Evolutionary conservation across 2,329 filamentous ascomycete species (phyloP).

Genomic region (Ophiostoma populinum): DNA sequence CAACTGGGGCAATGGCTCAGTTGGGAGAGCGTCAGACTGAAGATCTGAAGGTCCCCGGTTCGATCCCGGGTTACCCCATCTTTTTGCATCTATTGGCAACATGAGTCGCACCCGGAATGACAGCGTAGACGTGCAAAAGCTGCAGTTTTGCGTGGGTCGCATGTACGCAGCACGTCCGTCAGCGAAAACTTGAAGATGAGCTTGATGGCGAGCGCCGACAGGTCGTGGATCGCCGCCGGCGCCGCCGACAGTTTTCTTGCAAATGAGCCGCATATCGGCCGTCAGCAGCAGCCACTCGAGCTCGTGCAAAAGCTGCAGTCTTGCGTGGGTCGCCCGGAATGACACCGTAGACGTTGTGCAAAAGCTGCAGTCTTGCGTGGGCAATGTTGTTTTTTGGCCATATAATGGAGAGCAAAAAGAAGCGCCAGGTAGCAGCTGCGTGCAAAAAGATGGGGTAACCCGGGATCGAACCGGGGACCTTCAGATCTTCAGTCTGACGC

Average conservation of each 20-base stretch:
- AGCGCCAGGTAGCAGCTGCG: too few species aligned
- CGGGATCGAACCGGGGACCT: slow-evolving; percentile 7
- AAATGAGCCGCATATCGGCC: slow-evolving; percentile 51
- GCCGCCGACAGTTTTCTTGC: slow-evolving; percentile 55
- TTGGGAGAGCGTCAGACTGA: slow-evolving; percentile 5
- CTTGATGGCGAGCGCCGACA: slow-evolving; percentile 69
- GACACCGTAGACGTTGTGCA: slow-evolving; percentile 71
- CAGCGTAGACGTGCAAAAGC: slow-evolving; percentile 57
- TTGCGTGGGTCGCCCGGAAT: too few species aligned
- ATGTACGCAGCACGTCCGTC: slow-evolving; percentile 63
- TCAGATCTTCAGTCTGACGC: slow-evolving; percentile 5
- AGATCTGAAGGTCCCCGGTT: slow-evolving; percentile 6
- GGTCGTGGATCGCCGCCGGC: slow-evolving; percentile 47
- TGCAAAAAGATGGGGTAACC: slow-evolving; percentile 5
- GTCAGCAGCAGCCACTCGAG: slow-evolving; percentile 76
- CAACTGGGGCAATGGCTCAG: slow-evolving; percentile 5
- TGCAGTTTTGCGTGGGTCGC: too few species aligned
- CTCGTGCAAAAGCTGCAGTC: slow-evolving; percentile 56
- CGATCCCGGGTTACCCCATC: slow-evolving; percentile 6
- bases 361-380: too few species aligned
- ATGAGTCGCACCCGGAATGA: too few species aligned
- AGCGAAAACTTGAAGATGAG: slow-evolving; percentile 84
- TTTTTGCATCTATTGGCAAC: too few species aligned
- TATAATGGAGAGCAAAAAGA: too few species aligned
- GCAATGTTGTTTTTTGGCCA: too few species aligned